These are phyloP conservation scores for Persicaria maculosa DNA, from an alignment of 148 eudicot genomes.

Conservation along the genomic window DNA sequence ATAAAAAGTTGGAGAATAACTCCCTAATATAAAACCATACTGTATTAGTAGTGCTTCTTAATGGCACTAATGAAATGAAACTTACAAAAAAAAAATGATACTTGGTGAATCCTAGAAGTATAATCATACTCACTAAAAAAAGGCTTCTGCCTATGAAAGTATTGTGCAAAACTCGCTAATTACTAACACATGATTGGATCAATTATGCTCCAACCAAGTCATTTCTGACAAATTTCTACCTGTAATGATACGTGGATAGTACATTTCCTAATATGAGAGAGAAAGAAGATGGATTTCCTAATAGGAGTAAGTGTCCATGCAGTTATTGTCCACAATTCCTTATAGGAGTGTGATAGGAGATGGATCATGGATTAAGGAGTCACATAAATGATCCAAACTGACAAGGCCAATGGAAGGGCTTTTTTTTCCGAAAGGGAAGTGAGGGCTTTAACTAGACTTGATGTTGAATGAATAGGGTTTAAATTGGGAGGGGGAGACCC, in stretches of 20 bases:
- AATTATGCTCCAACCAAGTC: background rate
- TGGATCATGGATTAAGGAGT: background rate
- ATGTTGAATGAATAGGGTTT: background rate
- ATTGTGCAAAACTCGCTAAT: background rate
- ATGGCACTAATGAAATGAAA: background rate
- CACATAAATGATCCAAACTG: background rate
- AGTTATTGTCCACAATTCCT: background rate
- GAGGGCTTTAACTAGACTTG: background rate
- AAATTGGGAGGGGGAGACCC: background rate
- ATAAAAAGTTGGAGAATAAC: background rate
- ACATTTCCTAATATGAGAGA: background rate
- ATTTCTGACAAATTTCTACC: background rate
- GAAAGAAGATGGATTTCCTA: background rate
- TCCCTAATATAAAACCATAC: background rate
- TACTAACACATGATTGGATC: background rate
- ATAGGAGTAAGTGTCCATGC: background rate
- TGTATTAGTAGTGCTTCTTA: background rate
- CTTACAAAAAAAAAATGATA: background rate
- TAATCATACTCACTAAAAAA: background rate
- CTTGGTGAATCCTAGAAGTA: background rate
- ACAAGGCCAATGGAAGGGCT: background rate
- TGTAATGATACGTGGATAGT: background rate
- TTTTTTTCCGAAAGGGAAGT: background rate
- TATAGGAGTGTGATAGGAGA: background rate
- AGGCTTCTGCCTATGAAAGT: background rate